Evolutionary conservation across 2,329 filamentous ascomycete genomes (phyloP).

Genomic region (Pestalotiopsis sp.): DNA sequence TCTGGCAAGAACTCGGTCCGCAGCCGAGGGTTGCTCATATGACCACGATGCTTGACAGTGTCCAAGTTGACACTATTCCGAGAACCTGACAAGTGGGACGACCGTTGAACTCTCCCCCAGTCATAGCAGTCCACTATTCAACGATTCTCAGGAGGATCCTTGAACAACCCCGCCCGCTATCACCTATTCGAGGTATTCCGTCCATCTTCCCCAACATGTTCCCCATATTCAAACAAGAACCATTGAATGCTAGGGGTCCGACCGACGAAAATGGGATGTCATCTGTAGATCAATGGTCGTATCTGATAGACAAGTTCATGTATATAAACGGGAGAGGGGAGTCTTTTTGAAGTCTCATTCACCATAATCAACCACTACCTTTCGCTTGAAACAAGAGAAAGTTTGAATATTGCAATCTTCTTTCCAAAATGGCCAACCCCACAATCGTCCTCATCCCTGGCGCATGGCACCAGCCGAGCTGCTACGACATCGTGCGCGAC

Average conservation of each 20-base stretch:
- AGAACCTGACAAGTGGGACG: background rate
- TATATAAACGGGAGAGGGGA: background rate
- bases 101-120: background rate
- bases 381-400: background rate
- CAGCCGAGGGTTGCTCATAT: no score
- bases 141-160: background rate
- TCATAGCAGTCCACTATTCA: background rate
- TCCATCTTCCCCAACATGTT: background rate
- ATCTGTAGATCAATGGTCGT: background rate
- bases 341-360: background rate
- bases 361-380: background rate
- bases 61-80: background rate
- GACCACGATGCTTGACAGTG: no score
- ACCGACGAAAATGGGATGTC: background rate
- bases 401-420: background rate
- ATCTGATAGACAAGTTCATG: background rate
- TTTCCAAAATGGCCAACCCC: constrained; percentile 13
- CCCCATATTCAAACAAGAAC: background rate
- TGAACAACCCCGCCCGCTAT: background rate
- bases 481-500: constrained; percentile 29
- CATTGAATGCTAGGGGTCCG: background rate
- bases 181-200: background rate
- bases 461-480: constrained; percentile 35
- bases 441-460: constrained; percentile 37
- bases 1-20: no score